These are phyloP conservation scores for Ligustrum vulgare DNA, from an alignment of 257 asterid genomes.

Conservation along the genomic window DNA sequence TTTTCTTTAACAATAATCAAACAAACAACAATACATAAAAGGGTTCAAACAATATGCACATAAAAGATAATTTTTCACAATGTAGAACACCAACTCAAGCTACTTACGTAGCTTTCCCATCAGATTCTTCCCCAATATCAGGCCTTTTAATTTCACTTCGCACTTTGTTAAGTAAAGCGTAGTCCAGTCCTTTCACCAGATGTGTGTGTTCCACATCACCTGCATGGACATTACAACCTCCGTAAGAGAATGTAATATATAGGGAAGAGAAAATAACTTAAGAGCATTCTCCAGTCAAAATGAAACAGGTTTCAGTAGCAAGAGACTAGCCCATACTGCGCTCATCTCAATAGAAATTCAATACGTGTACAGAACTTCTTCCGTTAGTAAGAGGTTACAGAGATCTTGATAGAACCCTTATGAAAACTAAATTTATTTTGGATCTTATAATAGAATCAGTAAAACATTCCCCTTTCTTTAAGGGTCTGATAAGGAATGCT, in stretches of 20 bases:
- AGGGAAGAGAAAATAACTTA: conserved; percentile 19
- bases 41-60: neutral
- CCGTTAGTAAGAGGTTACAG: neutral
- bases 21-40: neutral
- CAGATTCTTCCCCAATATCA: conserved; percentile 72
- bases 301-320: conserved; percentile 15
- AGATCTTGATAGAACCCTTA: neutral
- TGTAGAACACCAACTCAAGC: conserved; percentile 1
- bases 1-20: conserved; percentile 18
- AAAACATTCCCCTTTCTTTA: neutral
- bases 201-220: conserved; percentile 99
- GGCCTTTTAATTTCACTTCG: conserved; percentile 95
- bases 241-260: conserved; percentile 9
- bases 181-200: conserved; percentile 97
- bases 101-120: conserved; percentile 64
- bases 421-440: neutral
- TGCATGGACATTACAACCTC: conserved; percentile 41
- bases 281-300: conserved; percentile 5
- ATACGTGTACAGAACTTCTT: neutral
- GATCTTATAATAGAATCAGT: neutral
- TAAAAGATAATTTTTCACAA: conserved; percentile 5
- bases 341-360: neutral
- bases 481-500: neutral
- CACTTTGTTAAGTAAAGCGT: conserved; percentile 91
- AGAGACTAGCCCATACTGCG: neutral